phyloP scores from a whole-genome alignment of 2,329 filamentous ascomycete species.

The Pleoardoris graminearum region DNA sequence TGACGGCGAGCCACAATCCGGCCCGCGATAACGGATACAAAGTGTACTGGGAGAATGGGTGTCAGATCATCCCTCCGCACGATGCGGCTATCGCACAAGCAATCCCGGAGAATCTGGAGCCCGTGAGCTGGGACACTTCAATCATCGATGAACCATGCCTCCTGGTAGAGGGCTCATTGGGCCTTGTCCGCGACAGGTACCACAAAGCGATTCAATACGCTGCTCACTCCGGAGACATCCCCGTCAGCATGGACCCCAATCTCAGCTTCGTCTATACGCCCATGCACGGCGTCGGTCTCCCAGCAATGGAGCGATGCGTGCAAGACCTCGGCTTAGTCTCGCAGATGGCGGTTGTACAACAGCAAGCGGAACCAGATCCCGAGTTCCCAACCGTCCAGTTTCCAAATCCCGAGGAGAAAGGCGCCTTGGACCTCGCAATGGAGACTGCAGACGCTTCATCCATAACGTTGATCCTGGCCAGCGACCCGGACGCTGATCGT shows the following conservation, averaged over 20 bases:
- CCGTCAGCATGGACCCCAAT: conserved; percentile 25
- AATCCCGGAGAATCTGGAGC: conserved; percentile 60
- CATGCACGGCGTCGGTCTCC: conserved; percentile 60
- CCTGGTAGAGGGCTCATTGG: conserved; percentile 49
- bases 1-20: conserved; percentile 68
- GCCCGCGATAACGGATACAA: conserved; percentile 69
- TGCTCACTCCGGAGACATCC: conserved; percentile 30
- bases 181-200: conserved; percentile 50
- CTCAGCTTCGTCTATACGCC: conserved; percentile 59
- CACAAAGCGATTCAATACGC: conserved; percentile 50
- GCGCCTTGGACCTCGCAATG: conserved; percentile 63
- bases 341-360: conserved; percentile 53
- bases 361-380: conserved; percentile 62
- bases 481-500: conserved; percentile 68
- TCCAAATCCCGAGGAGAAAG: conserved; percentile 67
- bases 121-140: conserved; percentile 53
- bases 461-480: conserved; percentile 60
- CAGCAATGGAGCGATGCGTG: conserved; percentile 50
- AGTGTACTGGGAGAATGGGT: conserved; percentile 67
- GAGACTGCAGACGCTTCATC: conserved; percentile 55
- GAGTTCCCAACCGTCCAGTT: conserved; percentile 67
- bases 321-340: conserved; percentile 46
- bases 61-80: conserved; percentile 67
- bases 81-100: conserved; percentile 61
- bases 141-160: conserved; percentile 47